Base-by-base conservation (phyloP, 495 filamentous ascomycete genomes). In the Penicillium paradoxum region DNA sequence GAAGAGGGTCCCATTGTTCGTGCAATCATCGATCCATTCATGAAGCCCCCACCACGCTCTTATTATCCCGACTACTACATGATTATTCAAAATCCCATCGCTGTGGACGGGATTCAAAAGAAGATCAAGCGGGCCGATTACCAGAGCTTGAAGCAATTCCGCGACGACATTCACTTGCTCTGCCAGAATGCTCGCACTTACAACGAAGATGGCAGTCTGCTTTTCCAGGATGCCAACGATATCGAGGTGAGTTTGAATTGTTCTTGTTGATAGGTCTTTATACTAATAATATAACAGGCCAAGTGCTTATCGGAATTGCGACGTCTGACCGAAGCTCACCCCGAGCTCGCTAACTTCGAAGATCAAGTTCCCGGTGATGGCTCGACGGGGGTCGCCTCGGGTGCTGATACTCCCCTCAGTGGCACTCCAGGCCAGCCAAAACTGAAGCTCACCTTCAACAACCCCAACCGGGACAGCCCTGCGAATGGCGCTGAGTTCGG, bases 81-180 rank as follows among this genome's bases (percentile, higher is more conserved):
- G 67, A 82, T 97, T 67, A 97, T 97, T 66, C 81, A 84, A 58
- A 84, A 86, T 25, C 93, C 93, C 0, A 96, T 98, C 64, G 89
- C 86, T 53, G 95, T 97, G 84, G 90, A 93, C 33, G 83, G 87
- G 70, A 95, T 98, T 62, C 82, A 85, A 68, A 90, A 86, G 67
- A 91, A 88, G 74, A 95, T 98, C 69, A 95, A 95, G 74, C 89
- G 86, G 57, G 86, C 91, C 54, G 88, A 97, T 56, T 98, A 97
- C 67, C 83, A 83, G 56, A 86, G 77, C 62, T 69, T 96, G 50
- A 83, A 75, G 55, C 87, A 89, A 55, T 88, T 97, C 79, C 75
- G 84, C 30, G 81, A 81, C 25, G 93, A 98, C 63, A 83, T 98
- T 52, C 80, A 83, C 40, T 73, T 88, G 49, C 80, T 98, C 60